phyloP scores from a whole-genome alignment of 305 asterid genomes.

The Coffea humblotiana region DNA sequence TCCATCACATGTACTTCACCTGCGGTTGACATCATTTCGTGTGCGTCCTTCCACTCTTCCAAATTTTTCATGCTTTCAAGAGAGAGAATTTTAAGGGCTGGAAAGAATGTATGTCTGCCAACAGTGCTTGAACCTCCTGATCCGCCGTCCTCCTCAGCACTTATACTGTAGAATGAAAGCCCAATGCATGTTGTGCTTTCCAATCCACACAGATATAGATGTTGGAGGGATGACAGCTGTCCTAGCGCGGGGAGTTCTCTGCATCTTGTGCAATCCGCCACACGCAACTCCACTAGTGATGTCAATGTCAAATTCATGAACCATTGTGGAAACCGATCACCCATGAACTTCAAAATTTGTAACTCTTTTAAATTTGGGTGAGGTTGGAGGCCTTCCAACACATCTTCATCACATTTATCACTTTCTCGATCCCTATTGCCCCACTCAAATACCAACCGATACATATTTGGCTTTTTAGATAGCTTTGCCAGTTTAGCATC shows the following conservation, averaged over 20 bases:
- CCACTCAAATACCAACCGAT: not conserved
- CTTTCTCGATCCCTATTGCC: not conserved
- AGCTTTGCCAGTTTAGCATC: slow-evolving; percentile 26
- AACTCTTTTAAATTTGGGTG: slow-evolving; percentile 19
- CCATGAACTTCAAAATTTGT: not conserved
- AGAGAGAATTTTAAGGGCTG: not conserved
- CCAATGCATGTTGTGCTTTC: not conserved
- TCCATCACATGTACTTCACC: not conserved
- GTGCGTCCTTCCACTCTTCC: slow-evolving; percentile 25
- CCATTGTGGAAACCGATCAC: slow-evolving; percentile 33
- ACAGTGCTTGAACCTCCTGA: not conserved
- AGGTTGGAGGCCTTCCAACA: slow-evolving; percentile 40
- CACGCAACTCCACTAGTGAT: not conserved
- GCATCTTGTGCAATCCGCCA: not conserved
- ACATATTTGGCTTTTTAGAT: slow-evolving; percentile 11
- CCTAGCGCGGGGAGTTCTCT: not conserved
- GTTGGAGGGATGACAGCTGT: not conserved
- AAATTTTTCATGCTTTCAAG: not conserved
- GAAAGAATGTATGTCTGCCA: not conserved
- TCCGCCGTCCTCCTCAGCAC: no score
- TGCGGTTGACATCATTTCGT: no score
- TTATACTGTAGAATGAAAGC: not conserved
- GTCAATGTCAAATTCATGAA: slow-evolving; percentile 21
- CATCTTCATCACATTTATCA: slow-evolving; percentile 7
- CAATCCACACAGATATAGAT: not conserved